Conservation (phyloP, 768 basidiomycete species). For the Leucosporidium yakuticum region DNA sequence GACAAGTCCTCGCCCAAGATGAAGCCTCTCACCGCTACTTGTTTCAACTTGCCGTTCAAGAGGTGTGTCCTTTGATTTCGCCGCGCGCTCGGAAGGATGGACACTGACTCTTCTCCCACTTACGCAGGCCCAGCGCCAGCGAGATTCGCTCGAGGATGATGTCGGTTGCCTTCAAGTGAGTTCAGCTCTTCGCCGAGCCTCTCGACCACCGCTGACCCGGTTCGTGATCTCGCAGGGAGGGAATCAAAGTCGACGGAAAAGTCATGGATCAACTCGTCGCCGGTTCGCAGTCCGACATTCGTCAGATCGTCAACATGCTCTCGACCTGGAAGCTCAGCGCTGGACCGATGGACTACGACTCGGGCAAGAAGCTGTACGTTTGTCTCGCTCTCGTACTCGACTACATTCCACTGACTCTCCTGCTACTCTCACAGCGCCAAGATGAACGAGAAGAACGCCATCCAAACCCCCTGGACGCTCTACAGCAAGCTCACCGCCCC, state of each 20-base stretch:
- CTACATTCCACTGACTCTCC: neutral
- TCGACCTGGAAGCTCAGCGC: slow-evolving; percentile 92
- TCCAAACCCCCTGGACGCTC: slow-evolving; percentile 87
- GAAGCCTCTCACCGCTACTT: slow-evolving; percentile 69
- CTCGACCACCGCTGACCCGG: neutral
- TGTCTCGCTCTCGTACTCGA: neutral
- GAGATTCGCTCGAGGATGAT: slow-evolving; percentile 79
- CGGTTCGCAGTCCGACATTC: slow-evolving; percentile 90
- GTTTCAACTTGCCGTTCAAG: slow-evolving; percentile 68
- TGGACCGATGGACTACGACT: slow-evolving; percentile 74
- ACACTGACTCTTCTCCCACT: neutral
- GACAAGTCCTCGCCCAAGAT: slow-evolving; percentile 81
- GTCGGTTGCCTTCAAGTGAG: slow-evolving; percentile 83
- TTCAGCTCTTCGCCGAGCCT: slow-evolving; percentile 15
- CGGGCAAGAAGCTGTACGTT: slow-evolving; percentile 80
- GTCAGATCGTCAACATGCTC: slow-evolving; percentile 95
- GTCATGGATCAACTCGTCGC: slow-evolving; percentile 85
- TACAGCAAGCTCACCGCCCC: slow-evolving; percentile 85
- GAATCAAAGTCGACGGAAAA: slow-evolving; percentile 82
- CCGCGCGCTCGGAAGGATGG: neutral
- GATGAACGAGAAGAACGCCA: slow-evolving; percentile 85
- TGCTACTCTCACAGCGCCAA: slow-evolving; percentile 53
- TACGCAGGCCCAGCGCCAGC: slow-evolving; percentile 63
- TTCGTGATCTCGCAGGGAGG: slow-evolving; percentile 57
- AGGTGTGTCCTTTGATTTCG: slow-evolving; percentile 53